Base-by-base conservation (phyloP, 305 asterid species). In the Fraxinus platypoda region DNA sequence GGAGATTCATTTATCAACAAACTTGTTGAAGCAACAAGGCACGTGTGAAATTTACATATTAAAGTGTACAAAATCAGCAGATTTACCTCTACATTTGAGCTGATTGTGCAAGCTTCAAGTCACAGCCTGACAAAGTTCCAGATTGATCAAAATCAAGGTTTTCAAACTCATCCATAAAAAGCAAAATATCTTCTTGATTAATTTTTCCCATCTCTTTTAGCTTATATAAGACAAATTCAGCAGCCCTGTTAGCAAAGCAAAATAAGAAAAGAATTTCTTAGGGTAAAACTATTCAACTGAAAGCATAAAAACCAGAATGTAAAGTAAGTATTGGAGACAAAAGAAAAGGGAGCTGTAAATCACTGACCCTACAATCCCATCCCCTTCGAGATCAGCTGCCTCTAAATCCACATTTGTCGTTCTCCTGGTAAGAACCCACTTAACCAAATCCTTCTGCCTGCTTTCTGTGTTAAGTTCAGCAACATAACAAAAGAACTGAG, bases 121-220 rank as follows among this genome's bases (percentile, higher is more conserved):
- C 98, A 26, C 87, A 78, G 17, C 82, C 33, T 70, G 98, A 91
- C 78, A 95, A 57, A 68, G 97, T 91, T 84, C 98, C 99, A 76
- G 97, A 93, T 77, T 95, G 97, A 91, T 95, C 99, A n/a, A 92
- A 89, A n/a, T 95, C 99, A 43, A 94, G 93, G 41, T 76, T 71
- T 41, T 94, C 93, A 59, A 95, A 95, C 88, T 95, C 96, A 34
- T 88, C 87, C 87, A 91, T 80, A 81, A 94, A 78, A 80, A 81
- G 81, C 17, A 88, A 34, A 13, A 95, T 84, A 75, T 95, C 99
- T 64, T 91, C 96, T 85, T 89, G 90, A 83, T 43, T 88, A 86
- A 95, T 90, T 87, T 94, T 95, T 80, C 99, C 99, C 98, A 95
- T 92, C 90, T 92, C 97, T 86, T 90, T 94, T 25, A 95, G 92